Base-by-base conservation (phyloP, 2,329 filamentous ascomycete genomes). In the Hypoxylon sp. region DNA sequence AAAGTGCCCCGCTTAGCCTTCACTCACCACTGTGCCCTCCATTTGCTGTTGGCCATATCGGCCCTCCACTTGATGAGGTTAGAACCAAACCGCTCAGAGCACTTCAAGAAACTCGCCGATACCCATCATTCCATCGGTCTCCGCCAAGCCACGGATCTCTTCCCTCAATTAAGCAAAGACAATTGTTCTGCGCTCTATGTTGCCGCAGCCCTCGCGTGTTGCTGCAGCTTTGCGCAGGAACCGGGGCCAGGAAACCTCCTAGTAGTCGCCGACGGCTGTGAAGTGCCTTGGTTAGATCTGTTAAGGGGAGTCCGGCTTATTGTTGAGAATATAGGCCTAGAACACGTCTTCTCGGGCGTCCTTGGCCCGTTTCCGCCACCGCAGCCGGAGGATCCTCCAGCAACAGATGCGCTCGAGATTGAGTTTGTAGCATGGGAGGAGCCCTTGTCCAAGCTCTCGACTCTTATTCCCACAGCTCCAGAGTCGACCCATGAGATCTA, bases 1-100 rank as follows among this genome's bases (percentile, higher is more conserved):
- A 60, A 71, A 50, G 65, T 65, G 9, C 74, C 73, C 4, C 67
- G 59, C 14, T 63, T 77, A 9, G 75, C 74, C 5, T 73, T 77
- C 46, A 51, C 63, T 21, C 63, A 75, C 28, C 64, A 69, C 11
- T 73, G 71, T 28, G 64, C 74, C 17, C 69, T 76, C 7, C 68
- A 73, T 28, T 63, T 75, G 43, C 63, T 77, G 17, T 57, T 76
- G 2, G 71, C 74, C 13, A 32, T 48, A 30, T 50, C 60, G 3
- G 60, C 60, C 7, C 32, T 51, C 25, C 52, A 63, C 45, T 3
- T 50, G 11, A 28, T 41, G 43, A 63, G 43, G 14, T 2, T 43
- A 49, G 43, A 51, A 10, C 60, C 60, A 7, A 13, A 28, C 25
- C 30, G 45, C 11, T 41, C 25, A 28, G 51, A 51, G n/a, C 65